Conservation (phyloP, 2,329 filamentous ascomycete species). For the Balansia obtecta region DNA sequence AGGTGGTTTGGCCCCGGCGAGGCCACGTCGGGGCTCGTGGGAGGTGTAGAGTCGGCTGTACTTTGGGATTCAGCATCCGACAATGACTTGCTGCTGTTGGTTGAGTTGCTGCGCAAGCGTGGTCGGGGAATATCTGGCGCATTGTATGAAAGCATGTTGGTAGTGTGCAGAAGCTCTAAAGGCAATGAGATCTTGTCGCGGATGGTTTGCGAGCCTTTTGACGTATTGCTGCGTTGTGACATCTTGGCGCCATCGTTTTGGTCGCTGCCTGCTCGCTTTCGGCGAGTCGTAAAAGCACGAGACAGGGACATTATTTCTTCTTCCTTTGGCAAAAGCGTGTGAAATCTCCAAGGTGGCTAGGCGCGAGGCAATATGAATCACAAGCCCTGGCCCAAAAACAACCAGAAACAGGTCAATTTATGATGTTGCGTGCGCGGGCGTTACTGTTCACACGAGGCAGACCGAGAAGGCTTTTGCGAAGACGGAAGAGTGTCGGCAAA, state of each 20-base stretch:
- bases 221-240: slow-evolving; percentile 38
- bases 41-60: slow-evolving; percentile 44
- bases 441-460: not conserved
- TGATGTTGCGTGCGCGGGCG: not conserved
- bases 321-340: slow-evolving; percentile 6
- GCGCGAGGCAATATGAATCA: slow-evolving; percentile 3
- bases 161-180: slow-evolving; percentile 79
- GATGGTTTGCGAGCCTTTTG: slow-evolving; percentile 31
- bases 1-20: slow-evolving; percentile 52
- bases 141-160: slow-evolving; percentile 92
- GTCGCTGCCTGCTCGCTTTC: slow-evolving; percentile 40
- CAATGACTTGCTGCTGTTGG: slow-evolving; percentile 45
- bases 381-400: not conserved
- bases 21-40: slow-evolving; percentile 57
- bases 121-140: slow-evolving; percentile 63
- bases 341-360: not conserved
- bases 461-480: not conserved
- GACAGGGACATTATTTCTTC: slow-evolving; percentile 51
- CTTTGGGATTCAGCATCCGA: slow-evolving; percentile 60
- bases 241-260: slow-evolving; percentile 27
- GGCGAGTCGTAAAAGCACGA: slow-evolving; percentile 60
- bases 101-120: slow-evolving; percentile 34
- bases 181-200: slow-evolving; percentile 76
- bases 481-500: not conserved
- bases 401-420: not conserved